A percentile compares a stretch with the other conserved stretches of the same genome.
Evolutionary conservation across 2,329 filamentous ascomycete genomes (phyloP).

Genomic region (Hymenoscyphus salicellus): DNA sequence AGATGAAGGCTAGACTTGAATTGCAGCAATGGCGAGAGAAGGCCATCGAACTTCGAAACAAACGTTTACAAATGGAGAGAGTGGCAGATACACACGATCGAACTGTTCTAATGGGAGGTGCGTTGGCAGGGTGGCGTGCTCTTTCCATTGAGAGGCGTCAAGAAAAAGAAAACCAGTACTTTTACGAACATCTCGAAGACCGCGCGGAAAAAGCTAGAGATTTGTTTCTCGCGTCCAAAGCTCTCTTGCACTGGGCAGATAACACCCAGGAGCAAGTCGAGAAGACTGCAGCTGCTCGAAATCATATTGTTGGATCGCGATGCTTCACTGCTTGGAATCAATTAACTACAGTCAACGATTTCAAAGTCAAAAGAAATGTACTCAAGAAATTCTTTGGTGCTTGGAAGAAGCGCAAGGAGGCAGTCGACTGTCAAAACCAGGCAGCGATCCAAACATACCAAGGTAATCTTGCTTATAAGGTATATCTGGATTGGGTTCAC

Average conservation of each 20-base stretch:
- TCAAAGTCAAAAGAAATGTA: conserved; percentile 50
- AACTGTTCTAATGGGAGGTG: conserved; percentile 49
- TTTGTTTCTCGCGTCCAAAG: conserved; percentile 61
- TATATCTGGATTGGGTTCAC: conserved; percentile 38
- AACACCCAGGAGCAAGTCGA: conserved; percentile 62
- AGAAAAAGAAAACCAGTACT: conserved; percentile 45
- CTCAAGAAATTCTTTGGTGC: conserved; percentile 51
- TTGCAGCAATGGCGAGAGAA: conserved; percentile 30
- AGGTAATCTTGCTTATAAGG: conserved; percentile 31
- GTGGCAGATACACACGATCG: conserved; percentile 50
- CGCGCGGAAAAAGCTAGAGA: conserved; percentile 63
- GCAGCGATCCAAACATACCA: conserved; percentile 35
- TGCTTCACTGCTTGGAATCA: conserved; percentile 69
- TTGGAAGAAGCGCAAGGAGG: conserved; percentile 41
- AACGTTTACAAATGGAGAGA: conserved; percentile 39
- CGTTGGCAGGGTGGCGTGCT: conserved; percentile 49
- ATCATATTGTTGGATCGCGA: conserved; percentile 66
- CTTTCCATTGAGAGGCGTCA: conserved; percentile 31
- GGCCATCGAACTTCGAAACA: conserved; percentile 35
- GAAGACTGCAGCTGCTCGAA: conserved; percentile 64
- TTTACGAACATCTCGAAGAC: conserved; percentile 54
- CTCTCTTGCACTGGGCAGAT: conserved; percentile 67
- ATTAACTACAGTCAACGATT: conserved; percentile 47
- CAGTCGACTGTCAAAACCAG: conserved; percentile 23
- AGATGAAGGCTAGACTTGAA: conserved; percentile 18